Evolutionary conservation across 768 basidiomycete species (phyloP).

Genomic region (Russula ochroleuca): DNA sequence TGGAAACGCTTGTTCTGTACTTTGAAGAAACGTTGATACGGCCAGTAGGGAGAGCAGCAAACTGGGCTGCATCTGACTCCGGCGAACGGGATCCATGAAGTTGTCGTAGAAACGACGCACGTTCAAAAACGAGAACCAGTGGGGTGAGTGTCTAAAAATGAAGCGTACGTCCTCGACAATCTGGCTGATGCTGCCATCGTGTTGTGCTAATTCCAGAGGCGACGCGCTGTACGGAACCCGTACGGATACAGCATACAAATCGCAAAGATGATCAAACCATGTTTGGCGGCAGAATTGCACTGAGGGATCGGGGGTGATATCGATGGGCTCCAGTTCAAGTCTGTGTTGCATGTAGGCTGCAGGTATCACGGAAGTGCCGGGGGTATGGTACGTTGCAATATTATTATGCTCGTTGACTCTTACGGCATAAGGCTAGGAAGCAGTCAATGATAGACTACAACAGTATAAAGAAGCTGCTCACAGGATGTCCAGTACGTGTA

Average conservation of each 20-base stretch:
- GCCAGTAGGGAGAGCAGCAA: constrained; percentile 59
- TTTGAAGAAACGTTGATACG: constrained; percentile 64
- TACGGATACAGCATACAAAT: constrained; percentile 41
- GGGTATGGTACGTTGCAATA: not conserved
- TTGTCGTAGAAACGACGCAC: constrained; percentile 61
- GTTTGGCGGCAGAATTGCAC: constrained; percentile 63
- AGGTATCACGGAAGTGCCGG: not conserved
- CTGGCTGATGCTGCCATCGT: constrained; percentile 42
- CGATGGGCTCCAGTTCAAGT: constrained; percentile 12
- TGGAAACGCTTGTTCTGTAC: constrained; percentile 56
- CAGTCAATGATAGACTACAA: not conserved
- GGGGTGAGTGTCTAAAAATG: constrained; percentile 58
- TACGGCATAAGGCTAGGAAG: not conserved
- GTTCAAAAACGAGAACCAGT: constrained; percentile 74
- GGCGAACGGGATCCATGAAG: constrained; percentile 50
- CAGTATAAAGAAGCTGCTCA: not conserved
- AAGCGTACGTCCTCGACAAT: constrained; percentile 58
- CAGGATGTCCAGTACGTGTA: not conserved
- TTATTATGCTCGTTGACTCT: constrained; percentile 2
- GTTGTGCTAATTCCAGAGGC: constrained; percentile 40
- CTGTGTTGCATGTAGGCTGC: constrained; percentile 8
- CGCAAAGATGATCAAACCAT: constrained; percentile 74
- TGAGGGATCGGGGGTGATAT: constrained; percentile 48
- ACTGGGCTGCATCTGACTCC: constrained; percentile 62
- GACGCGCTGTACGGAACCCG: not conserved